Evolutionary conservation across 169 alveolate genomes (phyloP).

Genomic region (Toxoplasma gondii): DNA sequence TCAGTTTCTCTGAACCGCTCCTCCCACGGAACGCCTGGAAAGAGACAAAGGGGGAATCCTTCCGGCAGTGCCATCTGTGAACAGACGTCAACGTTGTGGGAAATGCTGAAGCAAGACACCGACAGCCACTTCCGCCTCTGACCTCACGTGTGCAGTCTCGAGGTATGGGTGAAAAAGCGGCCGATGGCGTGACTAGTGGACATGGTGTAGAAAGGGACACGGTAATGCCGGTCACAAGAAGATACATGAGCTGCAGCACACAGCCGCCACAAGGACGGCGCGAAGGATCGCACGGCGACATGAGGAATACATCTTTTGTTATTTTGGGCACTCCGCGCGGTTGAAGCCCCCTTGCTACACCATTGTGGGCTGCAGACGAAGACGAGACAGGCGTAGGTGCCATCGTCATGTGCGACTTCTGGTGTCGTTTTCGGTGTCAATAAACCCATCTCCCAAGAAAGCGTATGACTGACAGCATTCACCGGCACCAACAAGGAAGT

Average conservation of each 20-base stretch:
- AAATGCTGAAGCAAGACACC: background rate
- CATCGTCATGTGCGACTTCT: background rate
- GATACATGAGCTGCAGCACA: too few species aligned
- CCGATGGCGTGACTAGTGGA: background rate
- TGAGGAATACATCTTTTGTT: too few species aligned
- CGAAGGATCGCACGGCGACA: too few species aligned
- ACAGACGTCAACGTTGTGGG: background rate
- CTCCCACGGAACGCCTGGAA: background rate
- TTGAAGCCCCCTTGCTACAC: too few species aligned
- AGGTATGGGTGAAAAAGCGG: background rate
- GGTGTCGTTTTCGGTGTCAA: background rate
- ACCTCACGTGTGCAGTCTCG: background rate
- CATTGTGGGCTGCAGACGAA: background rate
- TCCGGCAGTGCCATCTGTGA: background rate
- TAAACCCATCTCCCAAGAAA: background rate
- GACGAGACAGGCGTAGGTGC: background rate
- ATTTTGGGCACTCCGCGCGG: too few species aligned
- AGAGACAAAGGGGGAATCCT: background rate
- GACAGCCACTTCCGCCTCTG: background rate
- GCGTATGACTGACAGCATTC: too few species aligned
- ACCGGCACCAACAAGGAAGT: too few species aligned
- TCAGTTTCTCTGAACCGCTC: background rate
- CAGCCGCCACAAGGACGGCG: too few species aligned
- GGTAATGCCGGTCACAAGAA: too few species aligned
- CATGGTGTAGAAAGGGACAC: too few species aligned